phyloP scores from a whole-genome alignment of 1,139 yeast genomes.

The Suhomyces kunorum region DNA sequence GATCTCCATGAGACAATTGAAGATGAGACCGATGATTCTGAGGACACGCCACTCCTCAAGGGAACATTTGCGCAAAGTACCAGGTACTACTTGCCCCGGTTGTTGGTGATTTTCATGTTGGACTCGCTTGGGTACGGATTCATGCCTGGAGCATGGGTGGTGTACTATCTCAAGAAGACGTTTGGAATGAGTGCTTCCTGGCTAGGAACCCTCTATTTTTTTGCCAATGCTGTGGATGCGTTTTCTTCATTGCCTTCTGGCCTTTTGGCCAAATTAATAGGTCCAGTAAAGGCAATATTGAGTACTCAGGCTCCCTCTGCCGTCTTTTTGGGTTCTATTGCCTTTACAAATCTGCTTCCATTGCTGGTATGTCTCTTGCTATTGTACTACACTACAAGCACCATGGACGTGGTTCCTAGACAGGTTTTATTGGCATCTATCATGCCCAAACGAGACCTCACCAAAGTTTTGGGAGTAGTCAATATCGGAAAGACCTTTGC shows the following conservation, averaged over 20 bases:
- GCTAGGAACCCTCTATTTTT: constrained; percentile 57
- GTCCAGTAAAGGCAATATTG: constrained; percentile 78
- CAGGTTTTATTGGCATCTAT: constrained; percentile 74
- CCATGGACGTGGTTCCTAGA: constrained; percentile 92
- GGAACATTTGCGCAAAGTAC: constrained; percentile 35
- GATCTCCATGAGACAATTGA: neutral
- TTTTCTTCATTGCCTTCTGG: constrained; percentile 72
- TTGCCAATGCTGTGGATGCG: constrained; percentile 60
- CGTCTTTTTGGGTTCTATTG: constrained; percentile 47
- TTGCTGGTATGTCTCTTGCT: constrained; percentile 54
- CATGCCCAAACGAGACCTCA: constrained; percentile 61
- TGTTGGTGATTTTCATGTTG: constrained; percentile 58
- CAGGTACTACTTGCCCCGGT: constrained; percentile 36
- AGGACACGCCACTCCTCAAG: constrained; percentile 4
- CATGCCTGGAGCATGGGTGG: constrained; percentile 86
- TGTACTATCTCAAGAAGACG: constrained; percentile 63
- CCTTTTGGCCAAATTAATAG: constrained; percentile 61
- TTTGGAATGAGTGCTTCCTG: constrained; percentile 44
- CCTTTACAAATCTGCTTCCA: constrained; percentile 25
- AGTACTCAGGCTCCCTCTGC: constrained; percentile 83
- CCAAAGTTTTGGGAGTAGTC: constrained; percentile 80
- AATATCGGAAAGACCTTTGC: constrained; percentile 86
- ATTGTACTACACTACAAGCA: constrained; percentile 55
- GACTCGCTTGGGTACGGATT: constrained; percentile 89
- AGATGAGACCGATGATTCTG: constrained; percentile 1